Evolutionary conservation across 1,284 basidiomycete species (phyloP), one percentile per base, ranked within the genome.

Genomic region (Tetrapyrgos nigripes): DNA sequence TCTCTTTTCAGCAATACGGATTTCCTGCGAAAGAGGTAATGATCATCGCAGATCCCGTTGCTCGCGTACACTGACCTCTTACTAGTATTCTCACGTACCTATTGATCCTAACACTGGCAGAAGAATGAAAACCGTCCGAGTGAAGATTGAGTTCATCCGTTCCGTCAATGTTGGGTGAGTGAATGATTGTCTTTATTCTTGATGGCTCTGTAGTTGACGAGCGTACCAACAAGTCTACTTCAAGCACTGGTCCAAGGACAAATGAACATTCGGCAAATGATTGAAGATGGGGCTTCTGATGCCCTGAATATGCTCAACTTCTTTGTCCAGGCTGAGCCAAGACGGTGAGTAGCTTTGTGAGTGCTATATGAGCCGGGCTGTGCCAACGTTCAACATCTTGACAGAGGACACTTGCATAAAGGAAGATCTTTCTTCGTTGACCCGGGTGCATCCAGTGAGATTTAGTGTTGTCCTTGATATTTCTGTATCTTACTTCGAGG

Each of bases 251-350:
- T 51, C 11, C n/a, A 23, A 62, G n/a, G 63, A 62, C 46, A 49
- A 61, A 21, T 54, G 53, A 13, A 50, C 26, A 13, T 45, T 14
- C n/a, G 21, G 5, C 29, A 49, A 3, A 31, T 59, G 14, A 50
- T 49, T 4, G 51, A 57, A 1, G 63, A 64, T 28, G 62, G 61
- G 9, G 68, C 66, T 27, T 59, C 63, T 17, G 64, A 65, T 5
- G 66, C 70, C 3, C 29, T 76, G 19, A 76, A 72, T 40, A 72
- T 77, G 71, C 57, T 77, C 1, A 76, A 77, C 50, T 58, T 76
- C 1, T 76, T 73, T 44, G 62, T 77, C 23, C 74, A 73, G 55
- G 70, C 72, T 1, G 55, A 68, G 4, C 75, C 75, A 1, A 65
- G 66, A 57, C 68, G 67, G 74, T 72, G 47, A 56, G 66, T 46